phyloP scores from a whole-genome alignment of 768 basidiomycete genomes.

The Podaxis sp. region DNA sequence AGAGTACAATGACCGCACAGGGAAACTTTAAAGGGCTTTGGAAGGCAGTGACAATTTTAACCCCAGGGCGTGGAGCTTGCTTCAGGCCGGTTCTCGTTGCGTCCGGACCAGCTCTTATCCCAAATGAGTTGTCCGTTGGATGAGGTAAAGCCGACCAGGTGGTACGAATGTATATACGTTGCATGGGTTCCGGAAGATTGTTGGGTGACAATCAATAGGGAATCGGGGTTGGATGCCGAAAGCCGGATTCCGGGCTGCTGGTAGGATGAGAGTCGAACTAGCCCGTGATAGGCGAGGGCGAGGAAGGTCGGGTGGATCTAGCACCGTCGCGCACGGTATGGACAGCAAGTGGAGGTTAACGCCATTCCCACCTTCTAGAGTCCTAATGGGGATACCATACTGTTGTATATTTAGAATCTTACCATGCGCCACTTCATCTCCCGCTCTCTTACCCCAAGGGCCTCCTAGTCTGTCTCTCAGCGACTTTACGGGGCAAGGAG shows the following conservation, averaged over 20 bases:
- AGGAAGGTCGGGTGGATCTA: background rate
- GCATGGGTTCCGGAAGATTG: background rate
- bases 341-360: no score
- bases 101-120: background rate
- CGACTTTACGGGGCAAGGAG: no score
- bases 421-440: no score
- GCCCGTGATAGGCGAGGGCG: background rate
- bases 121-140: background rate
- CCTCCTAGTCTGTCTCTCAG: no score
- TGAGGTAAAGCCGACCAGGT: background rate
- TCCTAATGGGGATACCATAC: no score
- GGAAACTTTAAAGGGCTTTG: background rate
- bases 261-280: background rate
- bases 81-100: background rate
- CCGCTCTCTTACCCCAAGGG: no score
- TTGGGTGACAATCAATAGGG: background rate
- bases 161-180: background rate
- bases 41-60: background rate
- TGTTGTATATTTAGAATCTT: no score
- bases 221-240: background rate
- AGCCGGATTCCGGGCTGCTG: no score
- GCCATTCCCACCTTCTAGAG: no score
- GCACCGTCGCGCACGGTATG: no score
- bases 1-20: background rate
- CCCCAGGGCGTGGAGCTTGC: background rate